Conservation (phyloP, 192 early-diverging fungal species). For the Coemansia biformis region DNA sequence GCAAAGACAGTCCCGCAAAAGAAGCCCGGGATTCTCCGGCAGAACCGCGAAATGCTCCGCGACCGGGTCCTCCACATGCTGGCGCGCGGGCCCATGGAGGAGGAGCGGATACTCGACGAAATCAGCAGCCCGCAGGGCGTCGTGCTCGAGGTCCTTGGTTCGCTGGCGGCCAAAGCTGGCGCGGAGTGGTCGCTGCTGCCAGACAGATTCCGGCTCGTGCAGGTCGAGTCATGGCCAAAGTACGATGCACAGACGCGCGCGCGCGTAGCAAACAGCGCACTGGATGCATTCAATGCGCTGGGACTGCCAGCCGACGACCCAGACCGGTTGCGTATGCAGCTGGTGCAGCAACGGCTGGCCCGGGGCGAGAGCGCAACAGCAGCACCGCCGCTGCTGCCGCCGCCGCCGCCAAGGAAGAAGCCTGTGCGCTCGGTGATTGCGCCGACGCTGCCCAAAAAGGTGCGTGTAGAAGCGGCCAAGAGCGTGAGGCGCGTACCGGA, state of each 20-base stretch:
- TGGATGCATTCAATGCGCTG: conserved; percentile 52
- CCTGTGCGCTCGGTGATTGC: conserved; percentile 26
- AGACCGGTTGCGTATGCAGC: conserved; percentile 31
- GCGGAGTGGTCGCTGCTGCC: conserved; percentile 46
- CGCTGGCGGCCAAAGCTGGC: conserved; percentile 7
- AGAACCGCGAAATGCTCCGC: conserved; percentile 34
- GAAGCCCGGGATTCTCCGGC: conserved; percentile 38
- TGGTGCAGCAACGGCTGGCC: conserved; percentile 6
- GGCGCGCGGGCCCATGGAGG: conserved; percentile 18
- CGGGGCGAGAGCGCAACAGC: background rate
- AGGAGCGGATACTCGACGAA: conserved; percentile 9
- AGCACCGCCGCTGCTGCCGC: background rate
- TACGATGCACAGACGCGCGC: conserved; percentile 40
- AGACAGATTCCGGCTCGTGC: conserved; percentile 49
- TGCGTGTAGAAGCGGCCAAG: conserved; percentile 5
- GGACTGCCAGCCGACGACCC: conserved; percentile 47
- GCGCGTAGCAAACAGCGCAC: conserved; percentile 41
- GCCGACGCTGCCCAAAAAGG: conserved; percentile 22
- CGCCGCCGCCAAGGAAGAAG: conserved; percentile 28
- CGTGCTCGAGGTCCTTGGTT: conserved; percentile 17
- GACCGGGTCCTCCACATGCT: conserved; percentile 34
- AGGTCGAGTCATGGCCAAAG: conserved; percentile 52
- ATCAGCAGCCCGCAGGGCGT: conserved; percentile 14
- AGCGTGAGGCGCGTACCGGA: conserved; percentile 3
- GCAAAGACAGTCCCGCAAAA: conserved; percentile 32